A percentile compares a stretch with the other conserved stretches of the same genome.
Conservation (phyloP, 75 land plant genomes). For the Pinus taeda region DNA sequence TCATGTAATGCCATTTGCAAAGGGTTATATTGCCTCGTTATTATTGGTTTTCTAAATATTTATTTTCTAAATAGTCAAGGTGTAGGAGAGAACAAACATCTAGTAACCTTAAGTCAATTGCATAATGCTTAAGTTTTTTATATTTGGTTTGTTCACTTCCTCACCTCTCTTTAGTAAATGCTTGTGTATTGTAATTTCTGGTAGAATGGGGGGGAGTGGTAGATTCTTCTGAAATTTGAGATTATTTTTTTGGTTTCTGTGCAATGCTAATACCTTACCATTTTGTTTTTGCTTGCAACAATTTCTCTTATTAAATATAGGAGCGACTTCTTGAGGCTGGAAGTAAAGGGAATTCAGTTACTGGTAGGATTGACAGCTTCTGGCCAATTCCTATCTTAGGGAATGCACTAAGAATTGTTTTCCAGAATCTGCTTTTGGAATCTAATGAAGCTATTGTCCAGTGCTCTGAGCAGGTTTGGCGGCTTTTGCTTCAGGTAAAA, state of each 20-base stretch:
- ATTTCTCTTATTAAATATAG: slow-evolving; percentile 25
- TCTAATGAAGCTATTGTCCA: slow-evolving; percentile 73
- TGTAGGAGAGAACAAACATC: background rate
- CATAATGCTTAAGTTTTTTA: background rate
- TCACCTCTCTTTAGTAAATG: slow-evolving; percentile 3
- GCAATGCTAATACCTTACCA: no score
- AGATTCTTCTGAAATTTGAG: slow-evolving; percentile 2
- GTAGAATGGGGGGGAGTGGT: background rate
- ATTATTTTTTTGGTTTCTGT: background rate
- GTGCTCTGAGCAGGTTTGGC: slow-evolving; percentile 94
- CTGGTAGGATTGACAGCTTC: slow-evolving; percentile 22
- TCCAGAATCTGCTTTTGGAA: slow-evolving; percentile 91
- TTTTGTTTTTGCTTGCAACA: background rate
- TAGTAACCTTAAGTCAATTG: background rate
- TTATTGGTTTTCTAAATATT: background rate
- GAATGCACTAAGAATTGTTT: slow-evolving; percentile 85
- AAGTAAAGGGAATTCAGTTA: slow-evolving; percentile 31
- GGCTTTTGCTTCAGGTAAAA: slow-evolving; percentile 79
- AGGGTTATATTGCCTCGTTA: background rate
- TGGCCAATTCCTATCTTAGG: slow-evolving; percentile 91
- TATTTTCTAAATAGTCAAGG: background rate
- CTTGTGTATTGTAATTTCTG: slow-evolving; percentile 1
- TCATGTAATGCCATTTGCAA: background rate
- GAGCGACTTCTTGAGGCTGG: slow-evolving; percentile 91
- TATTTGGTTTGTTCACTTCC: background rate